These are phyloP conservation scores for Tolypocladium capitatum DNA, from an alignment of 2,329 filamentous ascomycete genomes.

Conservation along the genomic window DNA sequence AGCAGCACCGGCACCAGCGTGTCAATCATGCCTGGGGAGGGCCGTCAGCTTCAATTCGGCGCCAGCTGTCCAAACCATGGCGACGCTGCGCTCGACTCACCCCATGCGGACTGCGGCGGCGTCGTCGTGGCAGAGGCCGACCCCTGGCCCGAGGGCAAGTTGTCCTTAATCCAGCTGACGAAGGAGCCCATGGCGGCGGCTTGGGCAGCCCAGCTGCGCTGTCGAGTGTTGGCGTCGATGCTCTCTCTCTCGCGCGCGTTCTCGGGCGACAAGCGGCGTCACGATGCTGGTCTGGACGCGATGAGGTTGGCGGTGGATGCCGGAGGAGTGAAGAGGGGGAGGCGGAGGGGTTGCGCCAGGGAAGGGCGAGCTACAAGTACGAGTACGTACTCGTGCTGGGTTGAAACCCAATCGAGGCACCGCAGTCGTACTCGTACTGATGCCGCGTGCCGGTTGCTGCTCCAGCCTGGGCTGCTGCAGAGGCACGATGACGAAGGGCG, in stretches of 20 bases:
- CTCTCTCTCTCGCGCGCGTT: neutral
- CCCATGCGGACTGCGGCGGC: conserved; percentile 21
- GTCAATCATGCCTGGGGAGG: conserved; percentile 24
- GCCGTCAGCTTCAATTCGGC: neutral
- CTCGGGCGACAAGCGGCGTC: neutral
- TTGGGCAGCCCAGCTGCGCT: conserved; percentile 2
- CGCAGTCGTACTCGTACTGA: too few relatives aligned
- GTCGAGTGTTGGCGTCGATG: neutral
- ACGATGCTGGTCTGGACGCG: neutral
- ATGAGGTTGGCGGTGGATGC: neutral
- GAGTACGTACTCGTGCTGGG: too few relatives aligned
- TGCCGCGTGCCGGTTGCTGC: neutral
- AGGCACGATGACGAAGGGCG: neutral
- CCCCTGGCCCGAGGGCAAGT: conserved; percentile 12
- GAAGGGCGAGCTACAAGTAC: too few relatives aligned
- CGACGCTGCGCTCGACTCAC: conserved; percentile 9
- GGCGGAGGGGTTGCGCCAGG: too few relatives aligned
- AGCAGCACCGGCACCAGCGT: conserved; percentile 41
- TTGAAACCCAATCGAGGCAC: too few relatives aligned
- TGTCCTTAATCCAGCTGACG: conserved; percentile 23
- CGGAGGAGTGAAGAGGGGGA: too few relatives aligned
- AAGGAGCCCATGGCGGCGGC: conserved; percentile 22
- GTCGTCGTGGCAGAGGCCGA: conserved; percentile 11
- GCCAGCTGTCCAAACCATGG: neutral
- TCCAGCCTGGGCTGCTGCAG: neutral